These are phyloP conservation scores for Fusarium fujikuroi DNA, from an alignment of 2,329 filamentous ascomycete genomes.

Conservation along the genomic window DNA sequence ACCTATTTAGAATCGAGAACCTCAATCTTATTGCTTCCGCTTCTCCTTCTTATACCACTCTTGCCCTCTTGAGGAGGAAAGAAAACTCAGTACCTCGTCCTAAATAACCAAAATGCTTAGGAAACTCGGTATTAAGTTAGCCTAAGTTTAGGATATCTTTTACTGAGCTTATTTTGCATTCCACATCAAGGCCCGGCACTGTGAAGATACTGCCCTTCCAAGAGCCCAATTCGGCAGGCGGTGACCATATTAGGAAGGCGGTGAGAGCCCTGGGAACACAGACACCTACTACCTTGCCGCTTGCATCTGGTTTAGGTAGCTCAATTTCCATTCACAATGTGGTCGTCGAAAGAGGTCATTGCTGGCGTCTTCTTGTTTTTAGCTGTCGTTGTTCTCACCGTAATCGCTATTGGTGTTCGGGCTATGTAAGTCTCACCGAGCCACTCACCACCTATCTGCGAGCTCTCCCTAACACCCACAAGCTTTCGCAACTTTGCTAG, in stretches of 20 bases:
- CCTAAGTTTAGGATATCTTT: too few species aligned
- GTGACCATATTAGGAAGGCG: neutral
- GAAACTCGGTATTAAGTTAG: too few species aligned
- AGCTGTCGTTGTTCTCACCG: conserved; percentile 61
- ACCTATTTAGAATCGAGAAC: neutral
- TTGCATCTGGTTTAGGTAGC: neutral
- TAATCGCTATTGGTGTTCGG: conserved; percentile 66
- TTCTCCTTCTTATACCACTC: neutral
- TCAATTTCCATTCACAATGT: conserved; percentile 37
- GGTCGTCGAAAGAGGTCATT: conserved; percentile 49
- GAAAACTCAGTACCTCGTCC: too few species aligned
- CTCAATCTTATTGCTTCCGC: neutral
- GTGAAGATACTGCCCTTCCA: neutral
- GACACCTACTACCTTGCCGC: neutral
- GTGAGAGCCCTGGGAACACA: neutral
- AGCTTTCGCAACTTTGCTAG: conserved; percentile 66
- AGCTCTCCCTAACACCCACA: conserved; percentile 2
- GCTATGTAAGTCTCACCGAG: conserved; percentile 59
- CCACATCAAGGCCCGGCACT: too few species aligned
- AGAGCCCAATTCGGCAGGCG: neutral
- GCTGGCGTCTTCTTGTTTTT: conserved; percentile 64
- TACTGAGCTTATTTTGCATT: too few species aligned
- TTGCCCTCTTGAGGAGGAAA: too few species aligned
- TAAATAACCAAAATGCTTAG: too few species aligned
- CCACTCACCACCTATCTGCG: neutral